Percentiles rank a stretch among this genome's conserved stretches.
Evolutionary conservation across 768 basidiomycete genomes (phyloP).

Genomic region (Leucogyrophana mollusca): DNA sequence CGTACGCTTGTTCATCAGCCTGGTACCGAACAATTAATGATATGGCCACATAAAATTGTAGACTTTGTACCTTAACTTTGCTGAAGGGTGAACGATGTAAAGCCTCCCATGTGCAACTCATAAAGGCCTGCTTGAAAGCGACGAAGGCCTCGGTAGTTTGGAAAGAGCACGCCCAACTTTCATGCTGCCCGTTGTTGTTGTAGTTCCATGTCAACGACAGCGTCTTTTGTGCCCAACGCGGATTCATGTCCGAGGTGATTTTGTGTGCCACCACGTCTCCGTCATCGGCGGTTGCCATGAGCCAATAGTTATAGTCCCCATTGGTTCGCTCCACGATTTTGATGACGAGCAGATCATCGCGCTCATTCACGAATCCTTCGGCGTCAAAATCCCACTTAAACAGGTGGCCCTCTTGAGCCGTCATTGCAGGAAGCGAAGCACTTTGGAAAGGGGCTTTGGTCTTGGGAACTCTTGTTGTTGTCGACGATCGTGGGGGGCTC

Average conservation of each 20-base stretch:
- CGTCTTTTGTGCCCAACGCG: slow-evolving; percentile 59
- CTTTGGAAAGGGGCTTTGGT: slow-evolving; percentile 15
- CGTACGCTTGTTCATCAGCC: slow-evolving; percentile 87
- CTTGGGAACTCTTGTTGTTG: slow-evolving; percentile 15
- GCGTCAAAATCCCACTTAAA: slow-evolving; percentile 58
- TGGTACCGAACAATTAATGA: slow-evolving; percentile 25
- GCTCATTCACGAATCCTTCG: slow-evolving; percentile 42
- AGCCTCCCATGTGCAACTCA: slow-evolving; percentile 77
- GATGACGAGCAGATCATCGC: slow-evolving; percentile 54
- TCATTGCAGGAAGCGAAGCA: slow-evolving; percentile 21
- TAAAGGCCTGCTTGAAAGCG: slow-evolving; percentile 61
- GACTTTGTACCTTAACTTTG: slow-evolving; percentile 67
- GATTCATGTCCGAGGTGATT: slow-evolving; percentile 69
- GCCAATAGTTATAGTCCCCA: slow-evolving; percentile 53
- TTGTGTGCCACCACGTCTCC: slow-evolving; percentile 58
- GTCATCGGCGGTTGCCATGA: slow-evolving; percentile 51
- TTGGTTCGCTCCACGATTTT: slow-evolving; percentile 48
- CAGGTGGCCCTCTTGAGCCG: slow-evolving; percentile 51
- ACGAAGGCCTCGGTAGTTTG: slow-evolving; percentile 51
- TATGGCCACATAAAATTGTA: background rate
- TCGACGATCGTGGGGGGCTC: slow-evolving; percentile 4
- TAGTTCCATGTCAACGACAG: slow-evolving; percentile 90
- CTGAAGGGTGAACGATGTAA: slow-evolving; percentile 70
- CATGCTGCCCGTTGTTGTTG: slow-evolving; percentile 50
- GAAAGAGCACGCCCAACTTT: slow-evolving; percentile 86